Conservation (phyloP, 2,329 filamentous ascomycete species). For the Sphaerulina populicola region DNA sequence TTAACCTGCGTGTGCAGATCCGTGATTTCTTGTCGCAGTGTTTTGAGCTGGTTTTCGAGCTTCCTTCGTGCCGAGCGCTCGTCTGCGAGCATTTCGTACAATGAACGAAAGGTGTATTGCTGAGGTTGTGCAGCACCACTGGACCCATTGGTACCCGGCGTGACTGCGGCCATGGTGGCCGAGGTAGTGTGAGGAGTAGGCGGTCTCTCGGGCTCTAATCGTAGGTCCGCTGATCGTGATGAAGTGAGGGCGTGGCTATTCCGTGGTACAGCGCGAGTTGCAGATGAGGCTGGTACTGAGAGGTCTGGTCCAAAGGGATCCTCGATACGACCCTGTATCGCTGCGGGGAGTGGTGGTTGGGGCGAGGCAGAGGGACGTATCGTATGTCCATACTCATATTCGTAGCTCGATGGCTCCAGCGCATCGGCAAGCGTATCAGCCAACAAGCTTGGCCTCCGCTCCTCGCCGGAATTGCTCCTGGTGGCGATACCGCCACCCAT, state of each 20-base stretch:
- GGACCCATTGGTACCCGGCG: not conserved
- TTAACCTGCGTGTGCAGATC: constrained; percentile 30
- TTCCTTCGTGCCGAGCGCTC: constrained; percentile 32
- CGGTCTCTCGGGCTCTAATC: not conserved
- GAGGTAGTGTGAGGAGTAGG: constrained; percentile 5
- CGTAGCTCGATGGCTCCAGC: constrained; percentile 17
- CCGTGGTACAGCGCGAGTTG: not conserved
- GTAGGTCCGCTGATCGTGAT: constrained; percentile 1
- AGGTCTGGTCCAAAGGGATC: constrained; percentile 14
- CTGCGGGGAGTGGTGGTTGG: constrained; percentile 17
- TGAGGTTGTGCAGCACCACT: constrained; percentile 8
- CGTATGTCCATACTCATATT: constrained; percentile 20
- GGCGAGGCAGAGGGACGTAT: constrained; percentile 23
- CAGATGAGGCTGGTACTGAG: not conserved
- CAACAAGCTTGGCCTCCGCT: constrained; percentile 31
- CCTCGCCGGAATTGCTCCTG: constrained; percentile 15
- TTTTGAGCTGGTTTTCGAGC: constrained; percentile 29
- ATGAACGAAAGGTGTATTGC: constrained; percentile 29
- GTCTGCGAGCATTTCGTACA: constrained; percentile 34
- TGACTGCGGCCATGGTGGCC: constrained; percentile 12
- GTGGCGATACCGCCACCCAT: constrained; percentile 20
- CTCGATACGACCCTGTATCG: constrained; percentile 11
- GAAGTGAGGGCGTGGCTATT: constrained; percentile 6
- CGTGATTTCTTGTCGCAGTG: constrained; percentile 26
- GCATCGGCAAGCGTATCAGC: constrained; percentile 26